Evolutionary conservation across 352 stramenopile genomes (phyloP).

Genomic region (Phytophthora idaei): DNA sequence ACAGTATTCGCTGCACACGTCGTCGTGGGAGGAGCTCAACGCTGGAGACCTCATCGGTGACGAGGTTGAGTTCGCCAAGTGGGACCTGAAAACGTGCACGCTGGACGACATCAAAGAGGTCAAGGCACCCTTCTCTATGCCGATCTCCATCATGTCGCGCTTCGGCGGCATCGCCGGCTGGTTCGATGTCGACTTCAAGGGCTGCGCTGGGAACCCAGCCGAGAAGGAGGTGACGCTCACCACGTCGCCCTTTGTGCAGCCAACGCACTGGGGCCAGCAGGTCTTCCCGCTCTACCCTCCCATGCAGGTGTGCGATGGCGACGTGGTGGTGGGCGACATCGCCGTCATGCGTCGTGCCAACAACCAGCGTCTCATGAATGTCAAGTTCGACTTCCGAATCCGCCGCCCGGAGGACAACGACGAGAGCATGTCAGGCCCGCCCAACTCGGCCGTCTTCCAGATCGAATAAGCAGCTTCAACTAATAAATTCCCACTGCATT

Average conservation of each 20-base stretch:
- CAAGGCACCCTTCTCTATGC: constrained; percentile 70
- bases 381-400: constrained; percentile 86
- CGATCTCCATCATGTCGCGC: constrained; percentile 87
- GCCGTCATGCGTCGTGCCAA: constrained; percentile 76
- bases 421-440: constrained; percentile 45
- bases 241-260: constrained; percentile 91
- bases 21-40: constrained; percentile 80
- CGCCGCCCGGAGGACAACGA: constrained; percentile 67
- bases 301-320: constrained; percentile 84
- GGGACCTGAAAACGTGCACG: constrained; percentile 86
- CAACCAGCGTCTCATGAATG: constrained; percentile 91
- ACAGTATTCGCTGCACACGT: constrained; percentile 88
- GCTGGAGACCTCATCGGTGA: constrained; percentile 84
- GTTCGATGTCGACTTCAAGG: constrained; percentile 99
- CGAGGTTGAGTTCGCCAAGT: constrained; percentile 78
- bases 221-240: constrained; percentile 86
- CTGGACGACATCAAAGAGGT: constrained; percentile 86
- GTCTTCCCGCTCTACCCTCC: constrained; percentile 85
- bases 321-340: constrained; percentile 74
- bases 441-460: constrained; percentile 77
- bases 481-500: constrained; percentile 42
- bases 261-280: constrained; percentile 90
- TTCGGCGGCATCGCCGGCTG: constrained; percentile 97
- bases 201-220: constrained; percentile 77
- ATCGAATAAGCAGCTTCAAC: constrained; percentile 71